A percentile compares a stretch with the other conserved stretches of the same genome.
phyloP scores from a whole-genome alignment of 164 flowering plant species.

The Piper longum region DNA sequence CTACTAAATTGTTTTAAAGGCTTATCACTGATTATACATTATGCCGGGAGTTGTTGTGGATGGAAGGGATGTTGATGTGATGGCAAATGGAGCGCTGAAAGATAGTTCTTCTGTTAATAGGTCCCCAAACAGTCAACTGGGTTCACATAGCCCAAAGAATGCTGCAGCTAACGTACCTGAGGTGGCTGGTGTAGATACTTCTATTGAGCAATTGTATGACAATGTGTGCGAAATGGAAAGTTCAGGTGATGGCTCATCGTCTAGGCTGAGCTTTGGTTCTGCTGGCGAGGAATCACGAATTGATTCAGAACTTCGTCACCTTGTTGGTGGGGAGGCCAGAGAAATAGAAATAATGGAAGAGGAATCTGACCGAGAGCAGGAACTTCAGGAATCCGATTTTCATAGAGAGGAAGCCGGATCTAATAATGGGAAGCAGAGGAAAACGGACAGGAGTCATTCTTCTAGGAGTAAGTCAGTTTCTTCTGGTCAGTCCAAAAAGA shows the following conservation, averaged over 20 bases:
- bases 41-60: conserved; percentile 73
- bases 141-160: conserved; percentile 21
- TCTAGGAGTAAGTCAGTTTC: conserved; percentile 25
- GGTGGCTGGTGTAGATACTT: conserved; percentile 40
- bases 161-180: conserved; percentile 14
- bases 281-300: conserved; percentile 75
- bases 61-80: conserved; percentile 32
- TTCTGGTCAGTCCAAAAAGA: conserved; percentile 24
- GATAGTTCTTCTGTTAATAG: conserved; percentile 23
- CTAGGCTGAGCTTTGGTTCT: conserved; percentile 61
- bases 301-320: conserved; percentile 76
- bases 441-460: conserved; percentile 20
- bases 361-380: conserved; percentile 20
- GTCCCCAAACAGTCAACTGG: conserved; percentile 22
- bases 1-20: not conserved
- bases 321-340: conserved; percentile 69
- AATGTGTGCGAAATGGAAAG: conserved; percentile 87
- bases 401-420: conserved; percentile 35
- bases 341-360: conserved; percentile 54
- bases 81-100: conserved; percentile 24
- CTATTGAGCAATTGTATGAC: conserved; percentile 65
- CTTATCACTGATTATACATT: conserved; percentile 8
- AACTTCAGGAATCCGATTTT: conserved; percentile 22
- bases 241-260: conserved; percentile 59
- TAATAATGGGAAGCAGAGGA: conserved; percentile 8